Evolutionary conservation across 257 asterid species (phyloP).

Genomic region (Fraxinus pennsylvanica): DNA sequence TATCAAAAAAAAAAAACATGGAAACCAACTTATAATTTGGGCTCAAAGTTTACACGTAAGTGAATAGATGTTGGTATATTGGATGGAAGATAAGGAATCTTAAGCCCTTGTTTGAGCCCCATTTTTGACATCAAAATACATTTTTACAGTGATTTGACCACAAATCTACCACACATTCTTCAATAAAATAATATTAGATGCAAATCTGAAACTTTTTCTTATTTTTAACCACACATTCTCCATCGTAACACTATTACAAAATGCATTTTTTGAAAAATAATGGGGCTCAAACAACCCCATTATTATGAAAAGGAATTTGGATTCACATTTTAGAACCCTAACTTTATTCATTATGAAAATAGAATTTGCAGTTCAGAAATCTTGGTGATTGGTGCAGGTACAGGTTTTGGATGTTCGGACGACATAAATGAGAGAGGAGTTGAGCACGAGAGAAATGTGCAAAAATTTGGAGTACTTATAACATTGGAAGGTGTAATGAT

Average conservation of each 20-base stretch:
- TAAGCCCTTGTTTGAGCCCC: too few relatives aligned
- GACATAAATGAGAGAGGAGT: conserved; percentile 14
- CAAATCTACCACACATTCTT: too few relatives aligned
- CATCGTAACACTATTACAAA: too few relatives aligned
- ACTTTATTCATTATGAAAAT: background rate
- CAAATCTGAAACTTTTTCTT: too few relatives aligned
- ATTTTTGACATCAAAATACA: too few relatives aligned
- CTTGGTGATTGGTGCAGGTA: conserved; percentile 28
- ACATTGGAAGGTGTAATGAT: background rate
- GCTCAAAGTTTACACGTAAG: background rate
- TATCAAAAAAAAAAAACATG: background rate
- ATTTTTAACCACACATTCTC: too few relatives aligned
- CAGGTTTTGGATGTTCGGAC: conserved; percentile 21
- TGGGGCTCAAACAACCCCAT: too few relatives aligned
- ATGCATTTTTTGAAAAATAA: too few relatives aligned
- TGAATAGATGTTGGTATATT: conserved; percentile 1
- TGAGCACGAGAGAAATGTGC: conserved; percentile 17
- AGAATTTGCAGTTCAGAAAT: background rate
- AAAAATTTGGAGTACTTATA: conserved; percentile 8
- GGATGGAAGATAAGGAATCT: background rate
- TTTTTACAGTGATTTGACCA: too few relatives aligned
- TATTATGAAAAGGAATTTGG: background rate
- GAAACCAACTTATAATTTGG: background rate
- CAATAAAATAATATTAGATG: too few relatives aligned
- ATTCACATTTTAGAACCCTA: background rate